Evolutionary conservation across 306 rosid genomes (phyloP), one percentile per base, ranked within the genome.

Genomic region (Trifolium subterraneum): DNA sequence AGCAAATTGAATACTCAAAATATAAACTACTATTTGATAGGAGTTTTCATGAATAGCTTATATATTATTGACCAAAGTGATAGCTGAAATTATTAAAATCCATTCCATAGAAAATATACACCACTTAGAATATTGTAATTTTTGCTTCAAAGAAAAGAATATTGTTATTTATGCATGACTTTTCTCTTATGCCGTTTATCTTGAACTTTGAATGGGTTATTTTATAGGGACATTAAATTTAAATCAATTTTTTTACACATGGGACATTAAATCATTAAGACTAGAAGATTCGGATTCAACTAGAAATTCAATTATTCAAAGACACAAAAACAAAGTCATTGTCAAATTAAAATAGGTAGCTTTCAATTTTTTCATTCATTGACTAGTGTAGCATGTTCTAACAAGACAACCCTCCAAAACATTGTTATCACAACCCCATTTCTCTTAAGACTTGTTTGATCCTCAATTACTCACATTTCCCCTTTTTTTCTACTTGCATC

Each of bases 191-290:
- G 74, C 83, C 71, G 64, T 67, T 59, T 73, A 23, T 67, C 33
- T 68, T 72, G 72, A 78, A 78, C 65, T 71, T 78, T 60, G 47
- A 72, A 66, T 7, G 51, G 54, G 55, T 47, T 39, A 55, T 72
- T 64, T 79, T 58, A 55, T 7, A 10, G 36, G 41, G 54, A 48
- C 41, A 73, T 39, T 74, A 36, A 36, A 36, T 8, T 8, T 7
- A 36, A 29, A 25, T 3, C 4, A 29, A 4, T 29, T 36, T 7
- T 6, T 36, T 7, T 36, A 36, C 39, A 36, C 54, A 9, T 18
- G 29, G 41, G 55, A 38, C 41, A 71, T 41, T 72, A 35, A 69
- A 38, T 70, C 56, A 70, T 63, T 5, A 36, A 47, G 68, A 63
- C 47, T 29, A 71, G 8, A 14, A 52, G 12, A 22, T 70, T 45